Conservation (phyloP, 257 asterid genomes). For the Lycium ferocissimum region DNA sequence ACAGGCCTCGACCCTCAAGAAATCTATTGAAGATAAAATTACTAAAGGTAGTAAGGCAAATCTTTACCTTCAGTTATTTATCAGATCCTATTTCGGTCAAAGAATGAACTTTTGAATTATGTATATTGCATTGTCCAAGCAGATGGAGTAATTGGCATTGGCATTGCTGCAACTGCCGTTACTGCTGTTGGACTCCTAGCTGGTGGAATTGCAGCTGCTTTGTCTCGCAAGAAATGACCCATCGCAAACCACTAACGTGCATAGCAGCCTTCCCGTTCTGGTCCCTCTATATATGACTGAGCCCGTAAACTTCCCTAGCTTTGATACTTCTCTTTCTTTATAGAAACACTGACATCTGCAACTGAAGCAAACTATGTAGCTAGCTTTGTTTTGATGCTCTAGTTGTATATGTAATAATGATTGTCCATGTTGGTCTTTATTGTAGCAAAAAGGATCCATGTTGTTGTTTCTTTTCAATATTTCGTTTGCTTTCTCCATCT, state of each 20-base stretch:
- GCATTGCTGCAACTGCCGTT: conserved; percentile 40
- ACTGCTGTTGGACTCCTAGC: conserved; percentile 38
- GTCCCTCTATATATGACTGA: neutral
- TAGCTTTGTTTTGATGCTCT: neutral
- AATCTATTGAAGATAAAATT: conserved; percentile 66
- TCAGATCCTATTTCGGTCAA: neutral
- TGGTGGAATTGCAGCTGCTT: conserved; percentile 36
- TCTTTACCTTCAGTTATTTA: neutral
- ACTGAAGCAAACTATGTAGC: neutral
- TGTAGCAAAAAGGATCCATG: neutral
- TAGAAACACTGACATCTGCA: conserved; percentile 6
- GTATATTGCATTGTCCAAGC: conserved; percentile 17
- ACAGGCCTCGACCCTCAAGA: conserved; percentile 64
- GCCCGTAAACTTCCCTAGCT: neutral
- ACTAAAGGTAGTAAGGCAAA: conserved; percentile 49
- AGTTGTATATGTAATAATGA: neutral
- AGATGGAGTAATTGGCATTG: conserved; percentile 37
- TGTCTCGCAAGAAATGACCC: conserved; percentile 34
- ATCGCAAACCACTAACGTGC: neutral
- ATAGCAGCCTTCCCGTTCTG: neutral
- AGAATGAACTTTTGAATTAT: neutral
- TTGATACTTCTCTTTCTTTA: conserved; percentile 5
- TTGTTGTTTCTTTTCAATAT: neutral
- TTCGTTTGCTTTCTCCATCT: neutral
- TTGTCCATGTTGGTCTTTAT: neutral